Percentiles rank a stretch among this genome's conserved stretches.
These are phyloP conservation scores for Ceratocystiopsis brevicomis DNA, from an alignment of 2,329 filamentous ascomycete species.

Conservation along the genomic window DNA sequence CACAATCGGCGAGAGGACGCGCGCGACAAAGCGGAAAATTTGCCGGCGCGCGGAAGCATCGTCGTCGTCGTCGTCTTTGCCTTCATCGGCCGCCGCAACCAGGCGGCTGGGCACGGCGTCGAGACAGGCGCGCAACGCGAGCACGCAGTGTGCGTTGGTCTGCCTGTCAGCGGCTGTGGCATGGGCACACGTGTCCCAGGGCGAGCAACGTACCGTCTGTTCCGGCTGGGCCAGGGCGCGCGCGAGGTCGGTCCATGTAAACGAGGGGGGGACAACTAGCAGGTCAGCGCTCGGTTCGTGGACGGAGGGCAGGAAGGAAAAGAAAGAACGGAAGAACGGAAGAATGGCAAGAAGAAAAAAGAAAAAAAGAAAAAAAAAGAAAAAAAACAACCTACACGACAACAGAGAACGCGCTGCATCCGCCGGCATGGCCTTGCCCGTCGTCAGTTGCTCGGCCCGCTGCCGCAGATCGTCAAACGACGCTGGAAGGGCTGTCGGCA, in stretches of 20 bases:
- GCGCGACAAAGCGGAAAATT: slow-evolving; percentile 5
- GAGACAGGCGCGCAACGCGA: slow-evolving; percentile 3
- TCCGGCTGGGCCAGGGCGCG: slow-evolving; percentile 1
- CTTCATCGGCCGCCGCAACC: too few relatives aligned
- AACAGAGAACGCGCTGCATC: background rate
- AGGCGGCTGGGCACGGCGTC: slow-evolving; percentile 1
- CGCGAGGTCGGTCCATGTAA: slow-evolving; percentile 6
- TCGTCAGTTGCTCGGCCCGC: background rate
- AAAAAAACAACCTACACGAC: background rate
- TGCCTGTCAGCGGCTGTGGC: background rate
- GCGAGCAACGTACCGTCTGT: background rate
- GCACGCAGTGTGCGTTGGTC: slow-evolving; percentile 2
- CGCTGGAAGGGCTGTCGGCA: background rate
- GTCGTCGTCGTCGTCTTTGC: background rate
- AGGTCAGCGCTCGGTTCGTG: too few relatives aligned
- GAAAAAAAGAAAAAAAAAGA: too few relatives aligned
- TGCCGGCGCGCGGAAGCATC: background rate
- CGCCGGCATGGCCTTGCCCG: too few relatives aligned
- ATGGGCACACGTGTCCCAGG: too few relatives aligned
- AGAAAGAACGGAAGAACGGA: too few relatives aligned
- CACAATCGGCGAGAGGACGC: slow-evolving; percentile 5
- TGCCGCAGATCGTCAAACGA: slow-evolving; percentile 3
- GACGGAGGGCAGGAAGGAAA: too few relatives aligned
- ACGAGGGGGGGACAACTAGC: slow-evolving; percentile 1
- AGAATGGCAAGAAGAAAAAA: too few relatives aligned